Evolutionary conservation across 371 early-diverging fungal species (phyloP).

Genomic region (Thermomucor indicae-seudaticae): DNA sequence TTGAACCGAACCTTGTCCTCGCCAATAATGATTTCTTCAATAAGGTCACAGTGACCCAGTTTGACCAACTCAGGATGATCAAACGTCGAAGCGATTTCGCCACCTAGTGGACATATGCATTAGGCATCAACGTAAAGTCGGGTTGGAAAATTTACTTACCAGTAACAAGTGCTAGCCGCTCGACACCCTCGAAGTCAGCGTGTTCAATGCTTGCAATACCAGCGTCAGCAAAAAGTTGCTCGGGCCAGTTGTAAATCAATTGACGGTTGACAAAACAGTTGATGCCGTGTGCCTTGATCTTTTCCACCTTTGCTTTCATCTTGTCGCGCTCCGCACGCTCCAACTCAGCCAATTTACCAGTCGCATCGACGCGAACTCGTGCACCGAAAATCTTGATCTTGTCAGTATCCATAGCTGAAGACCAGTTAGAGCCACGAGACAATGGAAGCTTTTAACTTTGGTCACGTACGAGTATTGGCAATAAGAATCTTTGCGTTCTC

Average conservation of each 20-base stretch:
- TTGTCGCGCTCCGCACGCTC: conserved; percentile 99
- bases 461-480: conserved; percentile 91
- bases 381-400: conserved; percentile 99
- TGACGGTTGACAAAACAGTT: conserved; percentile 99
- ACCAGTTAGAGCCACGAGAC: background rate
- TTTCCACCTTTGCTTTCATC: conserved; percentile 99
- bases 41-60: conserved; percentile 93
- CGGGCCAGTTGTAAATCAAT: conserved; percentile 99
- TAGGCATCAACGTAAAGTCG: too few relatives aligned
- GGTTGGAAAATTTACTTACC: too few relatives aligned
- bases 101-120: too few relatives aligned
- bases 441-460: background rate
- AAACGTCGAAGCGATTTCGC: conserved; percentile 98
- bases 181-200: conserved; percentile 99
- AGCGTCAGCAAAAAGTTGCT: conserved; percentile 96
- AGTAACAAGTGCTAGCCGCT: conserved; percentile 95
- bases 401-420: conserved; percentile 97
- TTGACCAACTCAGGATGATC: conserved; percentile 95
- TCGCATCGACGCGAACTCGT: conserved; percentile 95
- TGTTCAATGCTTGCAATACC: conserved; percentile 98
- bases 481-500: conserved; percentile 97
- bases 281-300: conserved; percentile 96
- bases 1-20: conserved; percentile 74
- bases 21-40: conserved; percentile 98
- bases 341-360: conserved; percentile 96